Evolutionary conservation across 345 rosid genomes (phyloP).

Genomic region (Microthlaspi erraticum): DNA sequence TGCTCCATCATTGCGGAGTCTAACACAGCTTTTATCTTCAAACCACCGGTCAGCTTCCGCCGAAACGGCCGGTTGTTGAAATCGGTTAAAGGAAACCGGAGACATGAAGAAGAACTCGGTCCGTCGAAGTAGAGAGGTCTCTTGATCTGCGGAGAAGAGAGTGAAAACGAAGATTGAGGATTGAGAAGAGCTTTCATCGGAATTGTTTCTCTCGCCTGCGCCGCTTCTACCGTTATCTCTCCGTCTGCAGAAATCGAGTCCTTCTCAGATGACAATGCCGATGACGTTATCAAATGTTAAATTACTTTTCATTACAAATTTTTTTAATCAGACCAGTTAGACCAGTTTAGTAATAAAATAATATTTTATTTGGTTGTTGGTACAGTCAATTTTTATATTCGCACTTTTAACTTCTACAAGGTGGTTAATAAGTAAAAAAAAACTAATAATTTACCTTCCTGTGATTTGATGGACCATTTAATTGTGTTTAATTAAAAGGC

Average conservation of each 20-base stretch:
- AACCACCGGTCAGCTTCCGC: constrained; percentile 39
- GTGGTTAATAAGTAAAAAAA: too few relatives aligned
- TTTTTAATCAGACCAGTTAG: background rate
- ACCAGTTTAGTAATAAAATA: constrained; percentile 9
- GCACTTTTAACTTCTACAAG: too few relatives aligned
- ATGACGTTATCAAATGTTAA: background rate
- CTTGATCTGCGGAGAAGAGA: constrained; percentile 42
- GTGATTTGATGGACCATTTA: too few relatives aligned
- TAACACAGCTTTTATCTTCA: constrained; percentile 46
- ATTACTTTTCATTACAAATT: background rate
- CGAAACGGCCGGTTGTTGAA: constrained; percentile 35
- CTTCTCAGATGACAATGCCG: constrained; percentile 7
- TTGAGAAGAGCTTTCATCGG: constrained; percentile 67
- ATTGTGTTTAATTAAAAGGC: too few relatives aligned
- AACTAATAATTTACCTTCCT: too few relatives aligned
- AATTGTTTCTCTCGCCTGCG: background rate
- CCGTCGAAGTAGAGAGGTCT: constrained; percentile 29
- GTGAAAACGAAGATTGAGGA: constrained; percentile 46
- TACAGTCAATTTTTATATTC: background rate
- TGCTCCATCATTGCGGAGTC: constrained; percentile 62
- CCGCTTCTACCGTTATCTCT: background rate
- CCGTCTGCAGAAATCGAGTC: background rate
- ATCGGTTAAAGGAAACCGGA: constrained; percentile 42
- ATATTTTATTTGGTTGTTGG: background rate
- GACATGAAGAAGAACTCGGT: constrained; percentile 20